Percentiles rank a stretch among this genome's conserved stretches.
These are phyloP conservation scores for Hyphodiscus hymeniophilus DNA, from an alignment of 495 filamentous ascomycete genomes.

Conservation along the genomic window DNA sequence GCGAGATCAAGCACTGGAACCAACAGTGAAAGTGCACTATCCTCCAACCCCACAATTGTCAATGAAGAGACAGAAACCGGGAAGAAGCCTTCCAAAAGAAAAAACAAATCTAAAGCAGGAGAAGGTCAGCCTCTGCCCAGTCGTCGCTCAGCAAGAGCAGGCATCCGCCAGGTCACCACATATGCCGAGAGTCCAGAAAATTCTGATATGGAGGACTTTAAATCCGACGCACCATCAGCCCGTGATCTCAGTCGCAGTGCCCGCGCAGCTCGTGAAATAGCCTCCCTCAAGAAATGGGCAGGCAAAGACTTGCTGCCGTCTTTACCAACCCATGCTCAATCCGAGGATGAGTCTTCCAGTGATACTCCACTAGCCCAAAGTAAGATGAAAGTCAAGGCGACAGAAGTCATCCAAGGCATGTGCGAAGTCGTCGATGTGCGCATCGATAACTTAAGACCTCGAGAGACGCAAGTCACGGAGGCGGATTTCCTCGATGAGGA, in stretches of 20 bases:
- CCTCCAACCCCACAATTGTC: no score
- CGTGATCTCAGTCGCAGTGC: background rate
- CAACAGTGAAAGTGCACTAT: no score
- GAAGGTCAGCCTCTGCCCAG: background rate
- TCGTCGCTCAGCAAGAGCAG: slow-evolving; percentile 13
- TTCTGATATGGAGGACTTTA: background rate
- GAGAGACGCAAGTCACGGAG: slow-evolving; percentile 64
- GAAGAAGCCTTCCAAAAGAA: background rate
- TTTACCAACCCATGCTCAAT: background rate
- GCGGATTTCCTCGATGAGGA: slow-evolving; percentile 77
- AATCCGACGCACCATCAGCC: background rate
- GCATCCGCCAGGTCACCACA: background rate
- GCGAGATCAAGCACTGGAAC: no score
- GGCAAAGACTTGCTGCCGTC: slow-evolving; percentile 9
- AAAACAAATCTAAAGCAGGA: background rate
- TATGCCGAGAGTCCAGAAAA: slow-evolving; percentile 18
- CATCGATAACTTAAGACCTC: slow-evolving; percentile 75
- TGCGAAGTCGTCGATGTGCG: slow-evolving; percentile 72
- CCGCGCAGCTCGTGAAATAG: slow-evolving; percentile 12
- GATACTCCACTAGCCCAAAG: background rate
- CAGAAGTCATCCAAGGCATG: slow-evolving; percentile 56
- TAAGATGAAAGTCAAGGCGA: slow-evolving; percentile 13
- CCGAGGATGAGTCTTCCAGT: background rate
- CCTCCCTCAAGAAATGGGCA: slow-evolving; percentile 10
- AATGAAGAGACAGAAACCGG: no score